Percentiles rank a stretch among this genome's conserved stretches.
These are phyloP conservation scores for Volvox carteri DNA, from an alignment of 163 green algal species.

Conservation along the genomic window DNA sequence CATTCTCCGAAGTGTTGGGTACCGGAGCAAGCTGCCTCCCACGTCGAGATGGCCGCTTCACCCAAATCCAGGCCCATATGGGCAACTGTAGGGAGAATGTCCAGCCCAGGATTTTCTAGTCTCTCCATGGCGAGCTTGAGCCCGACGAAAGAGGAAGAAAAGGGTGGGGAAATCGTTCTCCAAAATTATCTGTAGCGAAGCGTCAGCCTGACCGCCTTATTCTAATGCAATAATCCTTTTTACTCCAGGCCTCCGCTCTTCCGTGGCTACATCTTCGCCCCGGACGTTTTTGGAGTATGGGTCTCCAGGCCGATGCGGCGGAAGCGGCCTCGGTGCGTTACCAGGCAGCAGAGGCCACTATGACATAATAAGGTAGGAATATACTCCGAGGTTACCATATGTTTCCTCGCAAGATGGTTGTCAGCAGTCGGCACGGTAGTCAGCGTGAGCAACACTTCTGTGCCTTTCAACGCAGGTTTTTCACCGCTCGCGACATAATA, in stretches of 20 bases:
- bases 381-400: not conserved
- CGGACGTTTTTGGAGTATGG: not conserved
- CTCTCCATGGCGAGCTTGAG: not conserved
- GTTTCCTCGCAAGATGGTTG: no score
- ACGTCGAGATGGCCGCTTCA: not conserved
- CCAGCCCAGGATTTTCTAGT: not conserved
- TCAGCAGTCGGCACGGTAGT: no score
- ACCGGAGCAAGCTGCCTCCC: not conserved
- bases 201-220: not conserved
- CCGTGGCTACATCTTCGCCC: conserved; percentile 14
- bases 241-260: not conserved
- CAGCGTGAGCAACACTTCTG: no score
- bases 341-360: not conserved
- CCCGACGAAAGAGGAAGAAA: not conserved
- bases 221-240: not conserved
- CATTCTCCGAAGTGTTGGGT: not conserved
- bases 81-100: conserved; percentile 14
- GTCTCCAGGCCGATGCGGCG: not conserved
- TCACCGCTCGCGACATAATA: conserved; percentile 31
- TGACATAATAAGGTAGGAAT: conserved; percentile 14
- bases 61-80: not conserved
- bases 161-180: not conserved
- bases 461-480: conserved; percentile 51
- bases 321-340: conserved; percentile 8
- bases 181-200: not conserved